Conservation (phyloP, 169 alveolate species). For the Perkinsus chesapeaki region DNA sequence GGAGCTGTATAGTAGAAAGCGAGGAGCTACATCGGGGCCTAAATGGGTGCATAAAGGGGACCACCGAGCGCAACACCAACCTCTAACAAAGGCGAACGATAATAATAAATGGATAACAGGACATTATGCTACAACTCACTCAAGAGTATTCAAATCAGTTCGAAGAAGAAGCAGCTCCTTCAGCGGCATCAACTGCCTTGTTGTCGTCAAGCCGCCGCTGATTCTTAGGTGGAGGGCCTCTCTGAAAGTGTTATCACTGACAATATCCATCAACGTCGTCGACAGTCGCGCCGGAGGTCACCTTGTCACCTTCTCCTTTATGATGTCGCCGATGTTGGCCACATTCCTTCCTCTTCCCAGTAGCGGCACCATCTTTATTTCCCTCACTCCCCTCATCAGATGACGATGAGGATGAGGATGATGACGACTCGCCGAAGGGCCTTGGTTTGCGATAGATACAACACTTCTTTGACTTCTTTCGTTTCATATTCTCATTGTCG, state of each 20-base stretch:
- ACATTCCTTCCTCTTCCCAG: background rate
- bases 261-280: background rate
- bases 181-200: too few relatives aligned
- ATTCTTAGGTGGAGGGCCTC: background rate
- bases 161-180: too few relatives aligned
- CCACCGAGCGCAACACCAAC: background rate
- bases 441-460: slow-evolving; percentile 29
- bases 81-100: background rate
- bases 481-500: slow-evolving; percentile 33
- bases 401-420: background rate
- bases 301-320: background rate
- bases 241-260: background rate
- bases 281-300: background rate
- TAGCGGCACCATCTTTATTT: background rate
- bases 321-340: background rate
- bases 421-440: slow-evolving; percentile 31
- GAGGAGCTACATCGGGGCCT: too few relatives aligned
- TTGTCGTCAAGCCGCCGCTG: too few relatives aligned
- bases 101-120: background rate
- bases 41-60: background rate
- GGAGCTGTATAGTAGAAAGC: too few relatives aligned
- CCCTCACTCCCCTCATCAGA: slow-evolving; percentile 5
- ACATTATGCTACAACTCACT: background rate
- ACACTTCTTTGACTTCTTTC: slow-evolving; percentile 23
- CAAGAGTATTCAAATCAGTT: too few relatives aligned